Evolutionary conservation across 2,329 filamentous ascomycete genomes (phyloP).

Genomic region (Fusarium coicis): DNA sequence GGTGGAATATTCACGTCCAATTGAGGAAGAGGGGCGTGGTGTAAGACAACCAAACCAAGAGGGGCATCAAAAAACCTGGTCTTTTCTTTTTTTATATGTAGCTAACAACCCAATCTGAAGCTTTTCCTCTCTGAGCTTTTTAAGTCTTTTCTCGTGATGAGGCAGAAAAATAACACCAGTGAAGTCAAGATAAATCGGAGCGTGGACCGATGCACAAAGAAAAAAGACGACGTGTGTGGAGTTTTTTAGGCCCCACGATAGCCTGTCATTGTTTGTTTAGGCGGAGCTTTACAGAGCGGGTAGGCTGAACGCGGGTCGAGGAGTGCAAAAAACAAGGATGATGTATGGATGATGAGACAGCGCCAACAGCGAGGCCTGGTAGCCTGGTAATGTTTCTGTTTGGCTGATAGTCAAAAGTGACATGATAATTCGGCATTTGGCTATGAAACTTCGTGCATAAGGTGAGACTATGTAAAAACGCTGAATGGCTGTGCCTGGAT

Average conservation of each 20-base stretch:
- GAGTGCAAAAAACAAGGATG: constrained; percentile 26
- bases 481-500: not conserved
- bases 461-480: not conserved
- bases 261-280: constrained; percentile 22
- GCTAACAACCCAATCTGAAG: not conserved
- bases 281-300: constrained; percentile 37
- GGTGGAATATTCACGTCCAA: not conserved
- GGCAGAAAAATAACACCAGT: constrained; percentile 7
- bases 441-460: not conserved
- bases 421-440: not conserved
- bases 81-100: not conserved
- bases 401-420: not conserved
- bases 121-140: not conserved
- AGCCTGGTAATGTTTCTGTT: not conserved
- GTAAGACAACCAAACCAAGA: constrained; percentile 1
- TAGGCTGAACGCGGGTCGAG: constrained; percentile 41
- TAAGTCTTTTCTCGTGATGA: not conserved
- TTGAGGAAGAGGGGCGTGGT: constrained; percentile 23
- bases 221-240: constrained; percentile 5
- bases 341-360: constrained; percentile 25
- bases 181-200: constrained; percentile 19
- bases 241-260: constrained; percentile 21
- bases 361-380: not conserved
- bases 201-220: constrained; percentile 22
- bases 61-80: constrained; percentile 16